Evolutionary conservation across 768 basidiomycete species (phyloP), one percentile per base, ranked within the genome.

Genomic region (Mycena maculata): DNA sequence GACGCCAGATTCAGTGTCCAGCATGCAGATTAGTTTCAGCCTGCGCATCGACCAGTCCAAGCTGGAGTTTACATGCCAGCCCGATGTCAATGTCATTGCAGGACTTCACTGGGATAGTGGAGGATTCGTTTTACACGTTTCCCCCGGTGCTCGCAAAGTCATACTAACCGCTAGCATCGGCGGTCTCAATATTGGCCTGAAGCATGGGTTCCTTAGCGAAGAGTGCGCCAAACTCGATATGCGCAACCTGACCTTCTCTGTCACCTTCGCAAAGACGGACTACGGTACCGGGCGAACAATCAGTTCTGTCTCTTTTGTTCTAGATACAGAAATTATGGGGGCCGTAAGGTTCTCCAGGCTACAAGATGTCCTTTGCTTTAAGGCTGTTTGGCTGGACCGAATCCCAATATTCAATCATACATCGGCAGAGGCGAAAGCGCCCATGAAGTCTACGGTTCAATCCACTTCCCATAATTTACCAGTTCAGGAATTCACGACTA

Each of bases 71-170:
- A 94, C 92, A 1, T 98, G 97, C 71, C 89, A 90, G 66, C 95
- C 95, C 0, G 94, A 96, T 73, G 94, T 95, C 56, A 95, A 96
- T 69, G 96, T 98, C n/a, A 85, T 92, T 44, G 94, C 93, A 16
- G 91, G 91, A 2, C 75, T 98, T 36, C 87, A 93, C 50, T 99
- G 97, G 97, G 92, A 97, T 59, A 96, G 93, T 71, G 97, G 97
- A 44, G 96, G 95, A 0, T 96, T 98, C 74, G 80, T 95, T 53
- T 77, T 96, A 59, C 92, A 89, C 71, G 81, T 94, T 42, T 87
- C 90, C 39, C 92, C 95, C 2, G 90, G 90, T 3, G 88, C 88
- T 52, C 84, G 87, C n/a, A 88, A 85, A 52, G 82, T 92, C 36
- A 86, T 89, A 13, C 89, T 98, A 70, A 90, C 90, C 0, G 93